Conservation (phyloP, 495 filamentous ascomycete species). For the Patellaria atrata region DNA sequence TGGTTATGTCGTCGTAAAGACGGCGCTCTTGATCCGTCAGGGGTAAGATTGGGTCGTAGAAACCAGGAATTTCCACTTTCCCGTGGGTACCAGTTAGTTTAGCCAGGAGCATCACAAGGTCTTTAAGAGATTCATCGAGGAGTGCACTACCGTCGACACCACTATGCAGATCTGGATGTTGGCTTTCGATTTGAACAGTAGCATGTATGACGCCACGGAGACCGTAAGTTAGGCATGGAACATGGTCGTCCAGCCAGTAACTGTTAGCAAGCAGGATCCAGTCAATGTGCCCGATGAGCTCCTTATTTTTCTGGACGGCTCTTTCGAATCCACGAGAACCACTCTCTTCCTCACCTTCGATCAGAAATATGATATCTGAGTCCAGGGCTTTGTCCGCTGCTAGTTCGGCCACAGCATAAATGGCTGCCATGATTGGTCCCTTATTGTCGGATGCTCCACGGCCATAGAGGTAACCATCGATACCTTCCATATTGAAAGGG, state of each 20-base stretch:
- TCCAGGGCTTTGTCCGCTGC: constrained; percentile 60
- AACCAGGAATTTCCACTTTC: constrained; percentile 51
- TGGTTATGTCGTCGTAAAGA: constrained; percentile 71
- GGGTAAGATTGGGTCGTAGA: constrained; percentile 69
- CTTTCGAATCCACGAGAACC: constrained; percentile 80
- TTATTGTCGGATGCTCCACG: constrained; percentile 96
- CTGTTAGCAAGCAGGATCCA: constrained; percentile 92
- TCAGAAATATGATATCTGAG: constrained; percentile 80
- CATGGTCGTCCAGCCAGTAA: constrained; percentile 94
- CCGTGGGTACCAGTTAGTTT: constrained; percentile 60
- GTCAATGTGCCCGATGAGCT: constrained; percentile 76
- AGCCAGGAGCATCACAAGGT: constrained; percentile 66
- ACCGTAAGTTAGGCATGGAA: constrained; percentile 90
- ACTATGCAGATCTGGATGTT: constrained; percentile 80
- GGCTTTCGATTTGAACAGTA: constrained; percentile 70
- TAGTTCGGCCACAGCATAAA: constrained; percentile 84
- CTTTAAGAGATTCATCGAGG: constrained; percentile 79
- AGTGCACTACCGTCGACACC: constrained; percentile 86
- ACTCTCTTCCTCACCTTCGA: constrained; percentile 94
- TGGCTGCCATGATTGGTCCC: constrained; percentile 78
- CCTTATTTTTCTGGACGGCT: constrained; percentile 60
- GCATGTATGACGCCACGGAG: constrained; percentile 90
- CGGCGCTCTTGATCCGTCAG: constrained; percentile 61
- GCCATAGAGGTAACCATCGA: constrained; percentile 91
- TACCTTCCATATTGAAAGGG: constrained; percentile 71